Conservation (phyloP, 192 early-diverging fungal genomes). For the Backusella circina region DNA sequence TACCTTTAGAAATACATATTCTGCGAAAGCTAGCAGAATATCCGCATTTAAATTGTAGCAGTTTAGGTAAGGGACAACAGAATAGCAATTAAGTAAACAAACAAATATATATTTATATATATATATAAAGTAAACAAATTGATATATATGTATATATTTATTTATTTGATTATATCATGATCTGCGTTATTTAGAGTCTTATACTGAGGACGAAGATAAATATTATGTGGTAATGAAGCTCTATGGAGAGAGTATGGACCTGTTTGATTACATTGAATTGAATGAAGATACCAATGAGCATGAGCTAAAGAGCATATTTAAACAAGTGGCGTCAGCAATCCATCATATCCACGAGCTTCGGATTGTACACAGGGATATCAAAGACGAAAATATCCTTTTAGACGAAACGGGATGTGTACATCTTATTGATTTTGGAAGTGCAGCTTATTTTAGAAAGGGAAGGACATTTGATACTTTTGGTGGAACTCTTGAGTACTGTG, state of each 20-base stretch:
- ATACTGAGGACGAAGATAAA: slow-evolving; percentile 66
- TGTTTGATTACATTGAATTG: slow-evolving; percentile 52
- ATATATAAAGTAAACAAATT: slow-evolving; percentile 25
- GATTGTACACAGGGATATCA: slow-evolving; percentile 77
- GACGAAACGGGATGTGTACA: slow-evolving; percentile 56
- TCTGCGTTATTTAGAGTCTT: slow-evolving; percentile 41
- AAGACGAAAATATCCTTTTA: slow-evolving; percentile 83
- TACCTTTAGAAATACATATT: slow-evolving; percentile 73
- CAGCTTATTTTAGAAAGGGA: slow-evolving; percentile 62
- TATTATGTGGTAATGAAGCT: slow-evolving; percentile 61
- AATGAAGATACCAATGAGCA: slow-evolving; percentile 37
- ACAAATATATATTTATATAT: slow-evolving; percentile 46
- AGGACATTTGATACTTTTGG: slow-evolving; percentile 69
- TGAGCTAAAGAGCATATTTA: slow-evolving; percentile 37
- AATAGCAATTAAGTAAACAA: slow-evolving; percentile 28
- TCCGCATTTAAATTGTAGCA: slow-evolving; percentile 10
- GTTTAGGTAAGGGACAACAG: not conserved
- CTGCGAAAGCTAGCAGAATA: slow-evolving; percentile 42
- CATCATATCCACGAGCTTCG: slow-evolving; percentile 50
- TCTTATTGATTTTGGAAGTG: slow-evolving; percentile 83
- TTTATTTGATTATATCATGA: not conserved
- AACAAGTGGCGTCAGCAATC: slow-evolving; percentile 37
- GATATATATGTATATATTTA: not conserved
- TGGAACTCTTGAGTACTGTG: slow-evolving; percentile 77
- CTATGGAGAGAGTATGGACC: slow-evolving; percentile 41